A percentile compares a stretch with the other conserved stretches of the same genome.
These are phyloP conservation scores for Colletotrichum liaoningense DNA, from an alignment of 2,329 filamentous ascomycete species.

Conservation along the genomic window DNA sequence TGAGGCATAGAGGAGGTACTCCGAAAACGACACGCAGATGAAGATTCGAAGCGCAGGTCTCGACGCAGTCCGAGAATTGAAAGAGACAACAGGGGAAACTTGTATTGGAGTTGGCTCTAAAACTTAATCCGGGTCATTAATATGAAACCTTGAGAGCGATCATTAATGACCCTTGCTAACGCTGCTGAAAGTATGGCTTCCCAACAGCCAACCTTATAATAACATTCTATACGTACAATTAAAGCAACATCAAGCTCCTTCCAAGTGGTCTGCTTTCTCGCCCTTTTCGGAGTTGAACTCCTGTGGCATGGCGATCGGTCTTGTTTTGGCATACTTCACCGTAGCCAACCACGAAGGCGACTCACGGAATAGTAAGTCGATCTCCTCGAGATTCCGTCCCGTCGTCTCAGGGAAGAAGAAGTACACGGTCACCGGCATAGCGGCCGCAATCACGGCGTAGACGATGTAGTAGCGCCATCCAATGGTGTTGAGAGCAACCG, in stretches of 20 bases:
- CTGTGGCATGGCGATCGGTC: constrained; percentile 45
- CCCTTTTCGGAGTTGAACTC: constrained; percentile 41
- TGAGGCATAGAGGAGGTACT: no score
- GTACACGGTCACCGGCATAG: constrained; percentile 56
- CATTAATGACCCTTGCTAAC: no score
- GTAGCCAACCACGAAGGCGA: constrained; percentile 49
- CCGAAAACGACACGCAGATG: no score
- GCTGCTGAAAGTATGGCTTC: no score
- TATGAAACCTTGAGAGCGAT: no score
- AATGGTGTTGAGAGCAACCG: constrained; percentile 60
- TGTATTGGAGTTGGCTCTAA: no score
- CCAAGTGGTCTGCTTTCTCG: constrained; percentile 22
- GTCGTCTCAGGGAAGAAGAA: constrained; percentile 61
- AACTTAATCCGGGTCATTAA: no score
- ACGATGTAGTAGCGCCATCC: constrained; percentile 64
- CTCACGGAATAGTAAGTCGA: constrained; percentile 56
- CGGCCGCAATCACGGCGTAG: constrained; percentile 57
- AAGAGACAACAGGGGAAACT: no score
- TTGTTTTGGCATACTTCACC: constrained; percentile 49
- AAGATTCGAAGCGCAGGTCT: no score
- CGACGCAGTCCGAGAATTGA: no score
- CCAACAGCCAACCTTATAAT: no score
- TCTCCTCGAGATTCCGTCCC: constrained; percentile 59
- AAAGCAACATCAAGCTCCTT: background rate
- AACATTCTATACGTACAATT: no score